Evolutionary conservation across 176 grass and related monocot species (phyloP).

Genomic region (Elymus sibiricus): DNA sequence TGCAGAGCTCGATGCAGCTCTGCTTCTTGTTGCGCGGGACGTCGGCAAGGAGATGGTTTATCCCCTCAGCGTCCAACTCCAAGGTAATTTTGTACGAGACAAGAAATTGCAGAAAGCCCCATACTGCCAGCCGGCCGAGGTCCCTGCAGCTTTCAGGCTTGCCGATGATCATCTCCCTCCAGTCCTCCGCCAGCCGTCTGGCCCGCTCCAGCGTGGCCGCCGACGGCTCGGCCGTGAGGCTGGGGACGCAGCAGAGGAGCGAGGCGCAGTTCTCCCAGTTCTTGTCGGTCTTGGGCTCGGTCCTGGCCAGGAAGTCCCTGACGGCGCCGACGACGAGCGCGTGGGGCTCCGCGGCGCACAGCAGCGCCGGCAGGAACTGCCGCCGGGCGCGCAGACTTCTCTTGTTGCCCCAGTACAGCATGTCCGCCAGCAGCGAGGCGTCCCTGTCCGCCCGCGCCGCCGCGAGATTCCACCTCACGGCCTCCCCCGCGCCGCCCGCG

Average conservation of each 20-base stretch:
- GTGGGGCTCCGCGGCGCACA: slow-evolving; percentile 11
- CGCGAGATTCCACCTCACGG: not conserved
- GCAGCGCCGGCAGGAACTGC: slow-evolving; percentile 16
- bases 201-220: slow-evolving; percentile 24
- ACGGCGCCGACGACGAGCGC: slow-evolving; percentile 24
- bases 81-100: slow-evolving; percentile 8
- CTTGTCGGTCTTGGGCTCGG: not conserved
- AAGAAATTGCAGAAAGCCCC: slow-evolving; percentile 33
- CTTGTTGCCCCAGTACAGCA: not conserved
- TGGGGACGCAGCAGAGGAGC: slow-evolving; percentile 7
- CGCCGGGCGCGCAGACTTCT: not conserved
- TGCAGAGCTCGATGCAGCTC: slow-evolving; percentile 17
- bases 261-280: slow-evolving; percentile 23
- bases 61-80: slow-evolving; percentile 26
- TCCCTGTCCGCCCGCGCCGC: slow-evolving; percentile 29
- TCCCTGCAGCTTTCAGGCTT: not conserved
- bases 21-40: not conserved
- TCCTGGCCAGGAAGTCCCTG: slow-evolving; percentile 11
- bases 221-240: not conserved
- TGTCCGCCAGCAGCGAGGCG: slow-evolving; percentile 6
- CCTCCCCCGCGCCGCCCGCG: not conserved
- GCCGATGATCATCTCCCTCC: slow-evolving; percentile 38
- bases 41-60: slow-evolving; percentile 17
- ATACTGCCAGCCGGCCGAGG: slow-evolving; percentile 28
- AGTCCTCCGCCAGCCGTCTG: slow-evolving; percentile 1